Base-by-base conservation (phyloP, 192 early-diverging fungal species). In the Podochytrium sp. region DNA sequence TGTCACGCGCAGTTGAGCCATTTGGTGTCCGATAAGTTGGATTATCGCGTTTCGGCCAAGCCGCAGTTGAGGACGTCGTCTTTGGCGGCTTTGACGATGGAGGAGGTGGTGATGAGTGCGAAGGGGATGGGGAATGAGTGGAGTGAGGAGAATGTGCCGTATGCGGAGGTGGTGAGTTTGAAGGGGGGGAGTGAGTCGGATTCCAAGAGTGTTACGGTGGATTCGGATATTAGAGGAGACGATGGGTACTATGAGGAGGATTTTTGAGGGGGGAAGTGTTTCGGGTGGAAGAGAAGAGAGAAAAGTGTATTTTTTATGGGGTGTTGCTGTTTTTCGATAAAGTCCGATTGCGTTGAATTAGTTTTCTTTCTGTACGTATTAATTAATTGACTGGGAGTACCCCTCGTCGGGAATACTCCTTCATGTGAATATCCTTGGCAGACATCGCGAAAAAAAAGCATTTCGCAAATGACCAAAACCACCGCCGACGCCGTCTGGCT, bases 21-120 rank as follows among this genome's bases (percentile, higher is more conserved):
- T 60, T 56, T 87, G 25, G 79, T 81, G 57, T 84, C 85, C 14
- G 81, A 87, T 57, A 59, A 69, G 30, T 68, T 87, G 30, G 85
- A 84, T 43, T 87, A 87, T 81, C 80, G 82, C 69, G 85, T 87
- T 38, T 84, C 85, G 37, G 81, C 75, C 18, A 87, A 87, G 70
- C 85, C 85, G 37, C 51, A 74, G 35, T 42, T 85, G 38, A 12
- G 58, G 1, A 37, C 10, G 0, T 53, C 75, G 3, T 66, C 61
- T 12, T 50, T 66, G 63, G 64, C 74, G 30, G 23, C 61, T 20
- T 39, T 74, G n/a, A 74, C 72, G 16, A 74, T 65, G 72, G 63
- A 63, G 63, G 42, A 65, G 35, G 72, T 63, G 47, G 49, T 74
- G 47, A 25, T 34, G 23, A 74, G 72, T 42, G 72, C 63, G 7